A percentile compares a stretch with the other conserved stretches of the same genome.
Evolutionary conservation across 78 protist genomes (phyloP).

Genomic region (Guillardia theta): DNA sequence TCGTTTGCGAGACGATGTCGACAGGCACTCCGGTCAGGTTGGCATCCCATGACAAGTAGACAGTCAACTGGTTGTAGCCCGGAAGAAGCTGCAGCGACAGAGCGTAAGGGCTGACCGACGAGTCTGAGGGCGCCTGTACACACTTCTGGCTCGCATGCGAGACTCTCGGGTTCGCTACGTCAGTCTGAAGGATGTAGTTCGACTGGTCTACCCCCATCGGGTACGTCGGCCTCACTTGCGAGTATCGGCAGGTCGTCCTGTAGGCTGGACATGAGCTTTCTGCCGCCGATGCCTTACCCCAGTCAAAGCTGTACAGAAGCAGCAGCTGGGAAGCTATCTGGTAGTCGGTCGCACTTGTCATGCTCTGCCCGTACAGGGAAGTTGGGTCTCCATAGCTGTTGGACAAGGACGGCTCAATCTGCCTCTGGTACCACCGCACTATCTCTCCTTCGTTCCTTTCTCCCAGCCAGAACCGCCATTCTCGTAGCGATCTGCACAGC

Average conservation of each 20-base stretch:
- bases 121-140: background rate
- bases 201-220: too few relatives aligned
- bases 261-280: background rate
- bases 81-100: background rate
- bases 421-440: background rate
- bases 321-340: background rate
- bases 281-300: background rate
- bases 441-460: background rate
- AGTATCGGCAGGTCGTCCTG: background rate
- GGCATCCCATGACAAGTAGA: background rate
- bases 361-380: too few relatives aligned
- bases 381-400: background rate
- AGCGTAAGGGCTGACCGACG: background rate
- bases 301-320: background rate
- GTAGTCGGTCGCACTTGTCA: background rate
- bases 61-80: background rate
- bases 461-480: constrained; percentile 15
- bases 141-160: too few relatives aligned
- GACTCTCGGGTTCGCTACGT: too few relatives aligned
- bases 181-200: too few relatives aligned
- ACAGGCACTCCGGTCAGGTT: background rate
- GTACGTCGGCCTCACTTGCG: background rate
- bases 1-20: background rate
- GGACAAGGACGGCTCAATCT: background rate
- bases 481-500: background rate